Base-by-base conservation (phyloP, 1,284 basidiomycete genomes). In the Sanghuangporus weigelae region DNA sequence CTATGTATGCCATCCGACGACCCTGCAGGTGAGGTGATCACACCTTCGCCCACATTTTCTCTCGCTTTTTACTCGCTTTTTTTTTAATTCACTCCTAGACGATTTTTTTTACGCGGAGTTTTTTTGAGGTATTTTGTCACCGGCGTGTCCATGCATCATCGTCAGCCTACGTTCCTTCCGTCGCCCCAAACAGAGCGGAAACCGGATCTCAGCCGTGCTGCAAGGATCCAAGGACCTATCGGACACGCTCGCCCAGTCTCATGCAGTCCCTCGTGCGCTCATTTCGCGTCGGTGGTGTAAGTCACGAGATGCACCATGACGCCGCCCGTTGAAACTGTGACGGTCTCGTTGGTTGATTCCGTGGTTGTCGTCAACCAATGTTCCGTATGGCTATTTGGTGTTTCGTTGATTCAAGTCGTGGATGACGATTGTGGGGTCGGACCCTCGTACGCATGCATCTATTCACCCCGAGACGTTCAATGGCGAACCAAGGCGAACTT, bases 1-100 rank as follows among this genome's bases (percentile, higher is more conserved):
- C 14, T 51, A 26, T 51, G 23, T 35, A 35, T 50, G 48, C 23
- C 11, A 42, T n/a, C 19, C 48, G 53, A 54, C 19, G 53, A 54
- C 53, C 53, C 53, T 54, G 53, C 31, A 38, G 53, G 31, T 54
- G 53, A 38, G 53, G 31, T 54, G 53, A 54, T 54, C 53, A 38
- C 53, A 21, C n/a, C 38, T 54, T n/a, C 16, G 16, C 31, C 38
- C 53, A 14, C 1, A 16, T 36, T 54, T 49, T n/a, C 5, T 16
- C 19, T 16, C 42, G 12, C 21, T 5, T 51, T 51, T 23, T 7
- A 8, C 8, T 51, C 23, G 10, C 21, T 7, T 26, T 51, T 10
- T 23, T 51, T 26, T 51, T 26, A n/a, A n/a, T 19, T 26, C 23
- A 19, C 3, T 50, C 10, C 50, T 14, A 23, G 16, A 16, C 16